Evolutionary conservation across 2,329 filamentous ascomycete species (phyloP), one percentile per base, ranked within the genome.

Genomic region (Stagonosporopsis vannaccii): DNA sequence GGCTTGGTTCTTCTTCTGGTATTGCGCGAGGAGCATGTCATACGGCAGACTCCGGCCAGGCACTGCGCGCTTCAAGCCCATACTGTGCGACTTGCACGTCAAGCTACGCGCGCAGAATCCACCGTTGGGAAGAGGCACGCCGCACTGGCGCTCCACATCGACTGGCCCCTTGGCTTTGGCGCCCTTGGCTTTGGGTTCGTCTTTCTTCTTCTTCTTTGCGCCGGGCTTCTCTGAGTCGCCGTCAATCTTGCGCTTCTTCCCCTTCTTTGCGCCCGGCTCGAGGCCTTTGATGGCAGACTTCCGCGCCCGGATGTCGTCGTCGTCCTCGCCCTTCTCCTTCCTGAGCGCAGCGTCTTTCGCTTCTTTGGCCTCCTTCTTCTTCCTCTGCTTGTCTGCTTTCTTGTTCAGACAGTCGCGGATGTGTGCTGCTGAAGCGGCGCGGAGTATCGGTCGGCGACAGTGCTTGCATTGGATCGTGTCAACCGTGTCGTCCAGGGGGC

Each of bases 1-100:
- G 20, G 95, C 95, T 76, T 98, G 95, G 69, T 99, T 99, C 82
- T 97, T 98, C 84, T 98, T 97, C 89, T 82, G 80, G 59, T 82
- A 82, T 52, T 82, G 80, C 32, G 74, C 75, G 13, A 97, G 83
- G 35, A 97, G 81, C 89, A 96, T 95, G 75, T 97, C 92, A 71
- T 97, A 97, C 1, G 93, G 93, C 57, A 96, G 79, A 40, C 90
- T 95, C 59, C 93, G 84, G 0, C 93, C 93, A 5, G 91, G 90
- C 3, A 97, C 93, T 0, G 90, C 90, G 65, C 93, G 85, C 77
- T 97, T 97, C 5, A 93, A 90, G 11, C 93, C 92, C 93, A 97
- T 97, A n/a, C 85, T 89, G 64, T 97, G 93, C 58, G 90, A 94
- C 78, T 97, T 97, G 81, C 93, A 97, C 0, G 93, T 97, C 56